phyloP scores from a whole-genome alignment of 305 asterid genomes.

The Fraxinus floribunda region DNA sequence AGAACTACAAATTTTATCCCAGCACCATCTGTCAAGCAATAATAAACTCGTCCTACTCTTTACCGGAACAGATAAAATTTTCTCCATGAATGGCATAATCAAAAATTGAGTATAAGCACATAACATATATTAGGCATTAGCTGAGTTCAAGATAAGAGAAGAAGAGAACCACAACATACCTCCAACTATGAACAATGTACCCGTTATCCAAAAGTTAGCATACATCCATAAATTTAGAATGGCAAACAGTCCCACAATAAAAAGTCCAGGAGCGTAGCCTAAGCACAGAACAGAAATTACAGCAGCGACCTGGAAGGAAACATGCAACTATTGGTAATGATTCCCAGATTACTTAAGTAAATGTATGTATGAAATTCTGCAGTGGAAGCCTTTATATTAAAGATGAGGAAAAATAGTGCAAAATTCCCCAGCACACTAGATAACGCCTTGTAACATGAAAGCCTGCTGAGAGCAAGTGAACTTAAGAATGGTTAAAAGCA shows the following conservation, averaged over 20 bases:
- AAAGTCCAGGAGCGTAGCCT: conserved; percentile 96
- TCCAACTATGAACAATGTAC: conserved; percentile 90
- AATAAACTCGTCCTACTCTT: background rate
- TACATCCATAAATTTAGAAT: conserved; percentile 93
- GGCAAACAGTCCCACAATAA: conserved; percentile 88
- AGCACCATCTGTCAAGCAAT: background rate
- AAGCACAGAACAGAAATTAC: conserved; percentile 86
- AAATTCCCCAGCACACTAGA: background rate
- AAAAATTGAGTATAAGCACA: conserved; percentile 15
- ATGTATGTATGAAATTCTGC: conserved; percentile 19
- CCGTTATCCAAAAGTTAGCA: conserved; percentile 98
- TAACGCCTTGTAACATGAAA: background rate
- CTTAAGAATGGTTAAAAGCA: background rate
- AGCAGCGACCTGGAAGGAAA: conserved; percentile 82
- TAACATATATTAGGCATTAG: background rate
- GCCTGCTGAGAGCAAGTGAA: conserved; percentile 7
- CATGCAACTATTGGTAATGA: conserved; percentile 16
- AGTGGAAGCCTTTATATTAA: background rate
- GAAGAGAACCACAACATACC: conserved; percentile 52
- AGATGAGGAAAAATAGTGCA: conserved; percentile 20
- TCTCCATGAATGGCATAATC: background rate
- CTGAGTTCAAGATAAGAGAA: background rate
- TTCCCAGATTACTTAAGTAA: background rate
- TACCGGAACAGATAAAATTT: background rate
- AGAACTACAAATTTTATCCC: background rate